These are phyloP conservation scores for Ambrosiella xylebori DNA, from an alignment of 2,329 filamentous ascomycete species.

Conservation along the genomic window DNA sequence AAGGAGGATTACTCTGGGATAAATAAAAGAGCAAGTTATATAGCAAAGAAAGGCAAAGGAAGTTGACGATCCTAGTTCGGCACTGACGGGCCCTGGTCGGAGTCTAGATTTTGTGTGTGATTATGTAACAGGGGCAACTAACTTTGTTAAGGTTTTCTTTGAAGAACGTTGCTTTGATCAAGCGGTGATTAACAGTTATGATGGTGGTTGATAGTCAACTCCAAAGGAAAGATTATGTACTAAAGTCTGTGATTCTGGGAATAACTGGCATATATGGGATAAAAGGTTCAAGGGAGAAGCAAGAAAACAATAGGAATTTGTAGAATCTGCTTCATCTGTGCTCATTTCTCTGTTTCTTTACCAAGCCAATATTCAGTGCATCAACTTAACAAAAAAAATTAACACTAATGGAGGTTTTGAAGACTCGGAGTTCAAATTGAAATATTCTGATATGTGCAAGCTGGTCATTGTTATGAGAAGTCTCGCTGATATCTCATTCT, in stretches of 20 bases:
- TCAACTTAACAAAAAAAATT: no score
- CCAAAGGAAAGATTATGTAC: background rate
- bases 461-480: no score
- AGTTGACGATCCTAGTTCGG: background rate
- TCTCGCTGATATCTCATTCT: no score
- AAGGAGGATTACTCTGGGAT: background rate
- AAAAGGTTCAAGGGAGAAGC: background rate
- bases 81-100: background rate
- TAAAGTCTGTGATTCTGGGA: background rate
- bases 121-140: background rate
- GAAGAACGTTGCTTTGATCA: no score
- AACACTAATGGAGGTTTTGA: no score
- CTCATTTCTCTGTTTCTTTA: background rate
- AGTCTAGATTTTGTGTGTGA: background rate
- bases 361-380: background rate
- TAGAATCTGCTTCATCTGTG: background rate
- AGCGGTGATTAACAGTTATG: no score
- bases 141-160: background rate
- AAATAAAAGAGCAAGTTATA: background rate
- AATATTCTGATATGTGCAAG: no score
- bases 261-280: background rate
- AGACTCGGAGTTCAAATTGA: no score
- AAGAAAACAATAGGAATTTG: background rate
- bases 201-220: background rate
- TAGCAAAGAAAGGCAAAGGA: background rate